Conservation (phyloP, 306 rosid species). For the Mucuna pruriens region DNA sequence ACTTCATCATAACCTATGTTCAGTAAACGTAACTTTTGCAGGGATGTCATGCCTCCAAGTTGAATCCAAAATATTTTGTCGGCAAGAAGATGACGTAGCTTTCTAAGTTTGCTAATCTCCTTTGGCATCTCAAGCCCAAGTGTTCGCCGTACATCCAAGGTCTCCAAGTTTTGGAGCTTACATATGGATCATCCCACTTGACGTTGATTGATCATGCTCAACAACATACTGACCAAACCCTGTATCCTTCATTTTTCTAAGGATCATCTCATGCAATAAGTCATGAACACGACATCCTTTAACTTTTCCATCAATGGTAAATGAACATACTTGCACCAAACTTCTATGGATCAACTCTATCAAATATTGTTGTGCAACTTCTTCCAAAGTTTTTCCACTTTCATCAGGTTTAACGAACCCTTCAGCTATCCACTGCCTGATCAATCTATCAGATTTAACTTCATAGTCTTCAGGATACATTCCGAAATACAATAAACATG, state of each 20-base stretch:
- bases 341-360: constrained; percentile 22
- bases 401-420: background rate
- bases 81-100: background rate
- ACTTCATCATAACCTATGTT: background rate
- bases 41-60: constrained; percentile 11
- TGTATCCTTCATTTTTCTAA: background rate
- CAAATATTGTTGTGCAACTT: constrained; percentile 1
- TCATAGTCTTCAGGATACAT: background rate
- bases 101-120: constrained; percentile 5
- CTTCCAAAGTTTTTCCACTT: background rate
- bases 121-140: accelerated
- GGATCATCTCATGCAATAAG: background rate
- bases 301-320: background rate
- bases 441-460: background rate
- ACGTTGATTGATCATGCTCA: background rate
- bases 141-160: background rate
- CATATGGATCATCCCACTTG: background rate
- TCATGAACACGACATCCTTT: constrained; percentile 17
- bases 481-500: constrained; percentile 9
- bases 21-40: background rate
- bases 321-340: background rate
- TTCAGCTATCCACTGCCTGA: background rate
- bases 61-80: accelerated
- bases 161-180: background rate
- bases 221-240: background rate